These are phyloP conservation scores for Phytophthora crassamura DNA, from an alignment of 352 stramenopile species.

Conservation along the genomic window DNA sequence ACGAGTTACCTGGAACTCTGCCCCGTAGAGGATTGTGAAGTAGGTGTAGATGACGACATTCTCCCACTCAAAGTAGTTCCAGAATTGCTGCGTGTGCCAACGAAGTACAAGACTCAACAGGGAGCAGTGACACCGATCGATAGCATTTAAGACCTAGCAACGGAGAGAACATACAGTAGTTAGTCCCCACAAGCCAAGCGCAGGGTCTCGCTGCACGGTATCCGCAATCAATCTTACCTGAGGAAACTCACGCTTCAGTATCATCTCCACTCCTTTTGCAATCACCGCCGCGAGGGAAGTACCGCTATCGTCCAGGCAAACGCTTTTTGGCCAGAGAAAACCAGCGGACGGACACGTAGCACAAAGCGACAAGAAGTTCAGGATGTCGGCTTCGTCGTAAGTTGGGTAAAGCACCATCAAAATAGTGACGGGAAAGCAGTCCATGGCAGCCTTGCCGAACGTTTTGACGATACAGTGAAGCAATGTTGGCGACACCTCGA, in stretches of 20 bases:
- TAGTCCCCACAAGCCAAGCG: background rate
- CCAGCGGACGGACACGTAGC: constrained; percentile 24
- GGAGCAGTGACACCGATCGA: constrained; percentile 56
- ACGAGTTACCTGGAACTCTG: constrained; percentile 62
- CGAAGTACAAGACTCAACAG: constrained; percentile 51
- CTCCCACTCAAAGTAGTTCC: constrained; percentile 78
- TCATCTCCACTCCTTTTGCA: constrained; percentile 49
- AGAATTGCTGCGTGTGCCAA: constrained; percentile 69
- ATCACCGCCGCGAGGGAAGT: constrained; percentile 20
- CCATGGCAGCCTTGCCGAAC: constrained; percentile 53
- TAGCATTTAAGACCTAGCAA: constrained; percentile 47
- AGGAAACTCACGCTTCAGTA: constrained; percentile 57
- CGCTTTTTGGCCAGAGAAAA: constrained; percentile 50
- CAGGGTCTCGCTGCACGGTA: background rate
- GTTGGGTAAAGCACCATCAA: constrained; percentile 65
- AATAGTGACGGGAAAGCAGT: constrained; percentile 57
- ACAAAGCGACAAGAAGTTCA: constrained; percentile 44
- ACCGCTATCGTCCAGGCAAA: background rate
- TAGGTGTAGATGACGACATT: constrained; percentile 61
- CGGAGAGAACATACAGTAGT: background rate
- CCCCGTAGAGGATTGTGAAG: constrained; percentile 60
- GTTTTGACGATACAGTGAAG: constrained; percentile 63
- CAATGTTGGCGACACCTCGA: constrained; percentile 50
- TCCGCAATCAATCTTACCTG: constrained; percentile 38
- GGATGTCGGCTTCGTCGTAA: constrained; percentile 42